Conservation (phyloP, 2,329 filamentous ascomycete genomes). For the Ophiostoma perfectum region DNA sequence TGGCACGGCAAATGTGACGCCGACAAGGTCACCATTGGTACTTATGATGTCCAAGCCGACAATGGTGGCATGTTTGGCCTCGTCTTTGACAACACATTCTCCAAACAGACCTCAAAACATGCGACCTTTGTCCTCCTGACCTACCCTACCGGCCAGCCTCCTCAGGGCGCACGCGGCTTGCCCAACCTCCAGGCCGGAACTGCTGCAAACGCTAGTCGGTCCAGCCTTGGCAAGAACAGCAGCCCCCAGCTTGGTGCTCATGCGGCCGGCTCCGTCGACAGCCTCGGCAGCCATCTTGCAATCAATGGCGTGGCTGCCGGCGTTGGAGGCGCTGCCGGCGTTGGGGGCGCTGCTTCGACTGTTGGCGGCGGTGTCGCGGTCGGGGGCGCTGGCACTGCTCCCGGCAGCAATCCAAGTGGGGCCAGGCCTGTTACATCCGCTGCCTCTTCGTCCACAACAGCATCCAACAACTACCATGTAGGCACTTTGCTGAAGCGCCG, state of each 20-base stretch:
- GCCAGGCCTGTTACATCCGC: slow-evolving; percentile 14
- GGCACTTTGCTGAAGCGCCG: slow-evolving; percentile 84
- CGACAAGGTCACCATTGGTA: slow-evolving; percentile 89
- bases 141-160: slow-evolving; percentile 76
- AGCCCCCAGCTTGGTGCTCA: slow-evolving; percentile 35
- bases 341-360: neutral
- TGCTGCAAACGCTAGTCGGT: slow-evolving; percentile 41
- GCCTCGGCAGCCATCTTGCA: slow-evolving; percentile 50
- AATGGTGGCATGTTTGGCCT: slow-evolving; percentile 92
- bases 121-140: slow-evolving; percentile 92
- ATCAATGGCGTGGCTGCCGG: slow-evolving; percentile 42
- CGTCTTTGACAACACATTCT: slow-evolving; percentile 98
- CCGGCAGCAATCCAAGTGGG: neutral
- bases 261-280: slow-evolving; percentile 55
- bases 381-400: slow-evolving; percentile 24
- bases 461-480: slow-evolving; percentile 61
- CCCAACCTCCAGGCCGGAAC: slow-evolving; percentile 49
- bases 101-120: slow-evolving; percentile 88
- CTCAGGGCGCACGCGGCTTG: slow-evolving; percentile 67
- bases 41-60: slow-evolving; percentile 67
- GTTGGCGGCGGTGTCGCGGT: slow-evolving; percentile 42
- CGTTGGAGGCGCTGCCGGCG: neutral
- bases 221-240: slow-evolving; percentile 46
- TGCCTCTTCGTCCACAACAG: slow-evolving; percentile 19
- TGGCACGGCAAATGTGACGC: slow-evolving; percentile 97